Base-by-base conservation (phyloP, 192 early-diverging fungal genomes). In the Backusella tuberculispora region DNA sequence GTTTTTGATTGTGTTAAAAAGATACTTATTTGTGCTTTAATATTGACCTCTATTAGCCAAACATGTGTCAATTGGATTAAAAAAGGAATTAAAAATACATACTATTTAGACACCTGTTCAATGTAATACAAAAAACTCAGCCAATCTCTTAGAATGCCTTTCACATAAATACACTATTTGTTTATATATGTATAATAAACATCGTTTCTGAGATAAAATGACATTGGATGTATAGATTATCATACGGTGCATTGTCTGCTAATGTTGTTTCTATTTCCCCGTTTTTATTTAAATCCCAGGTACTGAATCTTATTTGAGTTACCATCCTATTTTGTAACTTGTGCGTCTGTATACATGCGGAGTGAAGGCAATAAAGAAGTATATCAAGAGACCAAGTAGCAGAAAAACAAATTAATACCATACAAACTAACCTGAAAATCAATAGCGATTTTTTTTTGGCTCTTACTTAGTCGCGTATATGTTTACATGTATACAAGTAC, bases 11-110 rank as follows among this genome's bases (percentile, higher is more conserved):
- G 53, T 60, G 53, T 3, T 60, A 13, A 9, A 26, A 53, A 24
- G 13, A 13, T 0, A 60, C 26, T 13, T 60, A 60, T 60, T 60
- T 26, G 21, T 60, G 53, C 53, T 26, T 24, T 60, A 60, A 60
- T 60, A 9, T 60, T 60, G 12, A 19, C 53, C 53, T 26, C 53
- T 60, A 60, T n/a, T 60, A 7, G 13, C 26, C 53, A 60, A 60
- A 60, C 53, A 60, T 60, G 53, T 60, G 53, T 12, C 24, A 60
- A 60, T 60, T 60, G 53, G 53, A 60, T 60, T 60, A 24, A 60
- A 60, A 60, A 4, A 60, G 53, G 53, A 60, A 60, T 60, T 26
- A 24, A 60, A 60, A 60, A 60, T 60, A 60, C 53, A 12, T 8
- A 12, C 53, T 26, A 21, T 46, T 46, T 60, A 60, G 21, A 26